Evolutionary conservation across 2,329 filamentous ascomycete species (phyloP).

Genomic region (Aurifilum marmelostoma): DNA sequence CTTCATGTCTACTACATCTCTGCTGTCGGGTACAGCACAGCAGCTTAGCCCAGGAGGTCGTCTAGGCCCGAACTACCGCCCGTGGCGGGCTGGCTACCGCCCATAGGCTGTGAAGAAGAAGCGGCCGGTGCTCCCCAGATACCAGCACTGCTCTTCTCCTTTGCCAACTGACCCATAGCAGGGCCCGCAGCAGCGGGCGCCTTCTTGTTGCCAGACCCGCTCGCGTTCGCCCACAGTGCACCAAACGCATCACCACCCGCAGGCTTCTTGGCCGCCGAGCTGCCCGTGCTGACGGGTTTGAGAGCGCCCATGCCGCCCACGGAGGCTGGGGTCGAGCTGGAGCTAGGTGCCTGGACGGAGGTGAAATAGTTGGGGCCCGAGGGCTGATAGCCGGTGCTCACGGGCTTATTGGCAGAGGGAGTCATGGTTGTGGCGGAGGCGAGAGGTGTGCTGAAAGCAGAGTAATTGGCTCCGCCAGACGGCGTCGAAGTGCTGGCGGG

Average conservation of each 20-base stretch:
- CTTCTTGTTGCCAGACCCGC: slow-evolving; percentile 74
- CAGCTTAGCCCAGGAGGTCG: slow-evolving; percentile 50
- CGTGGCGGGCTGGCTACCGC: slow-evolving; percentile 30
- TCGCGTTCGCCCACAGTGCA: slow-evolving; percentile 78
- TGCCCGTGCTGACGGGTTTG: slow-evolving; percentile 31
- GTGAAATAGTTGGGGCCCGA: slow-evolving; percentile 93
- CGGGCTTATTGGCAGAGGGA: slow-evolving; percentile 44
- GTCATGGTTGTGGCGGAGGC: slow-evolving; percentile 41
- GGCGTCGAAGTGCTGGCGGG: slow-evolving; percentile 59
- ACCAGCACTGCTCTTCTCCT: slow-evolving; percentile 92
- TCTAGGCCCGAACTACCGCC: slow-evolving; percentile 45
- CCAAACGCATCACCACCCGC: slow-evolving; percentile 85
- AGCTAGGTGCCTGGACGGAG: slow-evolving; percentile 60
- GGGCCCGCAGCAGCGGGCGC: slow-evolving; percentile 66
- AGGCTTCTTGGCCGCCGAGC: slow-evolving; percentile 43
- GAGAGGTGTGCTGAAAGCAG: slow-evolving; percentile 60
- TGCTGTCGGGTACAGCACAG: background rate
- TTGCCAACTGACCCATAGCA: slow-evolving; percentile 92
- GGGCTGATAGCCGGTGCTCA: slow-evolving; percentile 71
- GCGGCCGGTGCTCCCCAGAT: slow-evolving; percentile 81
- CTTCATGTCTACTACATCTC: background rate
- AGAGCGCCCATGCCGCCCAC: slow-evolving; percentile 36
- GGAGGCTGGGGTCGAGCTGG: slow-evolving; percentile 34
- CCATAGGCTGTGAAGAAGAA: slow-evolving; percentile 37
- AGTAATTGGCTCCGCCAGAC: slow-evolving; percentile 64